Conservation (phyloP, 768 basidiomycete species). For the Collybiopsis luxurians region DNA sequence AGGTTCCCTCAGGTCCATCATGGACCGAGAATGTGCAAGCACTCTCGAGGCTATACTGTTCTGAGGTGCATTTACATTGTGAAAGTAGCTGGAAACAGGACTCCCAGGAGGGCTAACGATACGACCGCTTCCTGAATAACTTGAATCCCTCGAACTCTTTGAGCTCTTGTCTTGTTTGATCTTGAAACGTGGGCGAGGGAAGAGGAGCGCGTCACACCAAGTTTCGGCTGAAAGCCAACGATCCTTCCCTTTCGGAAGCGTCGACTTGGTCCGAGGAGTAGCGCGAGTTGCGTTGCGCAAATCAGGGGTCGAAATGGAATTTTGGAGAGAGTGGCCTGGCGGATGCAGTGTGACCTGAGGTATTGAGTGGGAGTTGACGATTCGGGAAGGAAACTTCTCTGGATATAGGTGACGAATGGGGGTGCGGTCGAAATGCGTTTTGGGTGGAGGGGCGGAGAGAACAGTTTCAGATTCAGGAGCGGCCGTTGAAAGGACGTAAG, state of each 20-base stretch:
- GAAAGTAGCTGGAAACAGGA: constrained; percentile 28
- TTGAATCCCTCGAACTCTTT: constrained; percentile 14
- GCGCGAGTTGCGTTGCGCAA: constrained; percentile 41
- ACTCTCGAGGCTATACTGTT: constrained; percentile 41
- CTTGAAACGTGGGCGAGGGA: constrained; percentile 73
- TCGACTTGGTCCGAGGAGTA: constrained; percentile 17
- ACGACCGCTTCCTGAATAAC: constrained; percentile 21
- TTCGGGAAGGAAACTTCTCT: not conserved
- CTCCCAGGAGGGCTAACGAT: constrained; percentile 51
- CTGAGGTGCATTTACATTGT: constrained; percentile 11
- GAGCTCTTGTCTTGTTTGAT: constrained; percentile 33
- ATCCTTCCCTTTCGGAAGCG: constrained; percentile 44
- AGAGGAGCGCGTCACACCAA: constrained; percentile 79
- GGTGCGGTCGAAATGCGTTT: constrained; percentile 1
- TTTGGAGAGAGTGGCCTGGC: constrained; percentile 34
- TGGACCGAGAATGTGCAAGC: constrained; percentile 45
- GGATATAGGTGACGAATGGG: not conserved
- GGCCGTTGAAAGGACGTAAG: constrained; percentile 34
- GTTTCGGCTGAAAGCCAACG: constrained; percentile 73
- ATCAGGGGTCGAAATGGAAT: constrained; percentile 66
- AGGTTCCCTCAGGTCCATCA: constrained; percentile 30
- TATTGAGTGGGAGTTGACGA: not conserved
- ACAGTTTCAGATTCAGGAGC: not conserved
- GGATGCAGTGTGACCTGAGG: not conserved
- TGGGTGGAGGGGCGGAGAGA: constrained; percentile 6